Evolutionary conservation across 2,329 filamentous ascomycete genomes (phyloP).

Genomic region (Aschersonia sp.): DNA sequence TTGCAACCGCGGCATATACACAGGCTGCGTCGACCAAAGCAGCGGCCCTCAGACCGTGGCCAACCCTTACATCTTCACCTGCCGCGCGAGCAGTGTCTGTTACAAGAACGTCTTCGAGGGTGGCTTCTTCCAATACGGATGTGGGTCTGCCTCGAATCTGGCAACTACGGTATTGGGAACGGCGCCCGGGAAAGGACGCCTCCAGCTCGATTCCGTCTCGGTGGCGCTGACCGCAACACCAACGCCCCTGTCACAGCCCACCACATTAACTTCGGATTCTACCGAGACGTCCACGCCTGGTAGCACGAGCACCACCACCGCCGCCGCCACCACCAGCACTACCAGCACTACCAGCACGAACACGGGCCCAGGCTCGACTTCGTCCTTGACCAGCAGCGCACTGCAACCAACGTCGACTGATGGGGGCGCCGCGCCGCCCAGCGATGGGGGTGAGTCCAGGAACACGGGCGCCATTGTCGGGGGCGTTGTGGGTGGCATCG

Average conservation of each 20-base stretch:
- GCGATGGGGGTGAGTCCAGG: constrained; percentile 13
- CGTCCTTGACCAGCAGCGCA: neutral
- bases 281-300: constrained; percentile 3
- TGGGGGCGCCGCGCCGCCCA: constrained; percentile 13
- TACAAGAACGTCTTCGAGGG: constrained; percentile 40
- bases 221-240: constrained; percentile 25
- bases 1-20: constrained; percentile 42
- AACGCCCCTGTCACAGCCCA: constrained; percentile 24
- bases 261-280: constrained; percentile 19
- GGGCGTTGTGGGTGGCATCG: constrained; percentile 36
- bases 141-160: constrained; percentile 30
- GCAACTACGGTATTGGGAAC: constrained; percentile 33
- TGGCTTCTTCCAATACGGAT: constrained; percentile 42
- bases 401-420: constrained; percentile 7
- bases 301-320: neutral
- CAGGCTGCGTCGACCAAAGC: constrained; percentile 38
- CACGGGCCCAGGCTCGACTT: too few relatives aligned
- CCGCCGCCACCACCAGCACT: neutral
- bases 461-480: constrained; percentile 36
- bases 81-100: constrained; percentile 33
- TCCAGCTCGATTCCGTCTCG: constrained; percentile 22
- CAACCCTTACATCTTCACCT: constrained; percentile 43
- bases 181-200: constrained; percentile 23
- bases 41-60: constrained; percentile 32
- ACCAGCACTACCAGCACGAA: too few relatives aligned